Evolutionary conservation across 148 eudicot species (phyloP).

Genomic region (Vaccinium macrocarpon): DNA sequence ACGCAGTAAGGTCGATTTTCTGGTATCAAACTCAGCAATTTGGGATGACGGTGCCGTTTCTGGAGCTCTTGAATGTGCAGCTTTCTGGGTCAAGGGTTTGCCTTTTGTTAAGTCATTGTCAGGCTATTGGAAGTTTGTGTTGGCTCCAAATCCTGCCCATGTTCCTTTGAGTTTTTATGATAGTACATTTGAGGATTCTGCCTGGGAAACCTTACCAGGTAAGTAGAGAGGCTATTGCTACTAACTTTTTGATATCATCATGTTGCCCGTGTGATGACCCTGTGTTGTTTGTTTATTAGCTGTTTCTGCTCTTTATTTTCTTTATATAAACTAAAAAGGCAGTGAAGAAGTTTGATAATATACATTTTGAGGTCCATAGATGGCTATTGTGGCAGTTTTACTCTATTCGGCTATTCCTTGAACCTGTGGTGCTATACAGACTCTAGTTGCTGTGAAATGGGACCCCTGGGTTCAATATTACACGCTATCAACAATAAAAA

Average conservation of each 20-base stretch:
- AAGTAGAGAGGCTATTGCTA: neutral
- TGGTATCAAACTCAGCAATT: conserved; percentile 56
- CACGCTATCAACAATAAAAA: neutral
- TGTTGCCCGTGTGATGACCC: neutral
- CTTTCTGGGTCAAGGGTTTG: conserved; percentile 86
- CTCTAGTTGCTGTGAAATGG: neutral
- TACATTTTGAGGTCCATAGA: neutral
- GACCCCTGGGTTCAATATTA: neutral
- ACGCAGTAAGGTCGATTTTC: conserved; percentile 66
- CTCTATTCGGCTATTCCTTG: neutral
- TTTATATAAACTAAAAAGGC: neutral
- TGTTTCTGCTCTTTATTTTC: neutral
- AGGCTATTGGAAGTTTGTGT: conserved; percentile 80
- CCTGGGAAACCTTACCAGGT: conserved; percentile 92
- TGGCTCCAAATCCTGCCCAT: conserved; percentile 52
- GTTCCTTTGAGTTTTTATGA: conserved; percentile 58
- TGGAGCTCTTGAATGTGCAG: conserved; percentile 79
- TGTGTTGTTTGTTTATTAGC: neutral
- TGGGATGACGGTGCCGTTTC: conserved; percentile 92
- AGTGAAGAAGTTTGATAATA: neutral
- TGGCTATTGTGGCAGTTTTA: neutral
- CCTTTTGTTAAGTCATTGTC: conserved; percentile 88
- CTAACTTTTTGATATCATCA: conserved; percentile 1
- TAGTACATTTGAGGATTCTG: conserved; percentile 61
- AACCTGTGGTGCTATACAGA: neutral